phyloP scores from a whole-genome alignment of 2,329 filamentous ascomycete genomes.

The Lithohypha guttulata region DNA sequence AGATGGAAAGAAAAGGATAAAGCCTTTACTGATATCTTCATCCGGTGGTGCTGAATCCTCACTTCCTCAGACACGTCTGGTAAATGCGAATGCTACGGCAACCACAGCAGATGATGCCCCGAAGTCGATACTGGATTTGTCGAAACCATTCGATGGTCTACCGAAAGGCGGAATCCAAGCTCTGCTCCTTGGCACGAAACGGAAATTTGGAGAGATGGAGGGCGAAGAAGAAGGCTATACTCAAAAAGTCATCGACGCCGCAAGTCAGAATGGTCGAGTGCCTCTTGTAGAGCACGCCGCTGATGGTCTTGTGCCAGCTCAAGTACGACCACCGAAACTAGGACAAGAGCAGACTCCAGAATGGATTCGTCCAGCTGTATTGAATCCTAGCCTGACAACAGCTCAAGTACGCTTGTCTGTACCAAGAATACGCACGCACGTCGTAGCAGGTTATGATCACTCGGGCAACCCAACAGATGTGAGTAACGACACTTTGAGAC shows the following conservation, averaged over 20 bases:
- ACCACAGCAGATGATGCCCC: slow-evolving; percentile 49
- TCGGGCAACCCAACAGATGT: slow-evolving; percentile 33
- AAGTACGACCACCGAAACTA: slow-evolving; percentile 47
- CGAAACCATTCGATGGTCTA: slow-evolving; percentile 85
- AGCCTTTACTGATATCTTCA: slow-evolving; percentile 80
- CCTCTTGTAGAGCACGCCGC: slow-evolving; percentile 65
- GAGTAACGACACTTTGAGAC: slow-evolving; percentile 33
- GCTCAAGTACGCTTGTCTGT: slow-evolving; percentile 80
- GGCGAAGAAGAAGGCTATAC: slow-evolving; percentile 59
- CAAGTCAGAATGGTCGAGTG: slow-evolving; percentile 56
- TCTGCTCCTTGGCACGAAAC: slow-evolving; percentile 84
- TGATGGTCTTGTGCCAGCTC: slow-evolving; percentile 67
- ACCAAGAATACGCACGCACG: slow-evolving; percentile 72
- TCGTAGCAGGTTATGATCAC: slow-evolving; percentile 65
- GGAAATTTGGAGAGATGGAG: slow-evolving; percentile 64
- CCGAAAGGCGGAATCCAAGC: slow-evolving; percentile 79
- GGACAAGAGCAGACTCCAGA: slow-evolving; percentile 63
- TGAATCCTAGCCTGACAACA: slow-evolving; percentile 69
- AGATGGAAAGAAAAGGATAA: slow-evolving; percentile 92
- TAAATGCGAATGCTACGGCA: slow-evolving; percentile 57
- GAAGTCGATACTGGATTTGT: slow-evolving; percentile 76
- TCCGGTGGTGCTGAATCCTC: slow-evolving; percentile 80
- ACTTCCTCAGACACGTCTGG: slow-evolving; percentile 75
- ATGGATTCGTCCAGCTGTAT: slow-evolving; percentile 74
- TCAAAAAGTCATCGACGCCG: slow-evolving; percentile 48